Evolutionary conservation across 1,139 yeast genomes (phyloP).

Genomic region (Taiozyma sp.): DNA sequence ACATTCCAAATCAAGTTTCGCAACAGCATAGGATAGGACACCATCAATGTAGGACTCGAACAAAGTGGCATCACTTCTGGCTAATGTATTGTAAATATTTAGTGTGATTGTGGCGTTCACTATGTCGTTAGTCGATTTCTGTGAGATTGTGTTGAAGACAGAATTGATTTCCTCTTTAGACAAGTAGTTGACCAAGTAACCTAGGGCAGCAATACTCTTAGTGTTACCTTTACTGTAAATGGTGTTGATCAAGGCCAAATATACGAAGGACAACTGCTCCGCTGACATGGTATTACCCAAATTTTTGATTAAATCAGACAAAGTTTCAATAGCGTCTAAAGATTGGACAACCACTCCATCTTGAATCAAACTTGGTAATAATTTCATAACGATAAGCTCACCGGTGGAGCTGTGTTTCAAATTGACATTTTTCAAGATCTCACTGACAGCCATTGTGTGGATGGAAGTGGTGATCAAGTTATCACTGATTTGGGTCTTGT

Average conservation of each 20-base stretch:
- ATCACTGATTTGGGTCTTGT: constrained; percentile 28
- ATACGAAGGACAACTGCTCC: constrained; percentile 32
- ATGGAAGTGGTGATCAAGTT: constrained; percentile 54
- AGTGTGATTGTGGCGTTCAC: constrained; percentile 22
- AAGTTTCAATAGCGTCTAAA: constrained; percentile 61
- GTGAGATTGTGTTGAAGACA: constrained; percentile 10
- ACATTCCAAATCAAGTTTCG: constrained; percentile 29
- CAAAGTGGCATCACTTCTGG: constrained; percentile 21
- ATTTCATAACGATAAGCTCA: constrained; percentile 26
- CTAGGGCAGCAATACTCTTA: constrained; percentile 53
- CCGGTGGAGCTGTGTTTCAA: constrained; percentile 27
- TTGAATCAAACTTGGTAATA: constrained; percentile 31
- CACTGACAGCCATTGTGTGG: constrained; percentile 66
- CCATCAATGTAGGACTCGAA: constrained; percentile 13
- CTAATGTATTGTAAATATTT: constrained; percentile 26
- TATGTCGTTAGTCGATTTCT: constrained; percentile 7
- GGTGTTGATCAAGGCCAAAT: constrained; percentile 34
- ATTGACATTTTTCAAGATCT: constrained; percentile 42
- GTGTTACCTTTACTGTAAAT: constrained; percentile 40
- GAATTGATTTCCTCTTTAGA: constrained; percentile 10
- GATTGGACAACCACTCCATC: constrained; percentile 29
- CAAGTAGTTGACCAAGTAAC: constrained; percentile 38
- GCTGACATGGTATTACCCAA: constrained; percentile 46
- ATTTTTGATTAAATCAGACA: constrained; percentile 52
- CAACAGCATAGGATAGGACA: constrained; percentile 25